Evolutionary conservation across 2,329 filamentous ascomycete genomes (phyloP).

Genomic region (Phialophora macrospora): DNA sequence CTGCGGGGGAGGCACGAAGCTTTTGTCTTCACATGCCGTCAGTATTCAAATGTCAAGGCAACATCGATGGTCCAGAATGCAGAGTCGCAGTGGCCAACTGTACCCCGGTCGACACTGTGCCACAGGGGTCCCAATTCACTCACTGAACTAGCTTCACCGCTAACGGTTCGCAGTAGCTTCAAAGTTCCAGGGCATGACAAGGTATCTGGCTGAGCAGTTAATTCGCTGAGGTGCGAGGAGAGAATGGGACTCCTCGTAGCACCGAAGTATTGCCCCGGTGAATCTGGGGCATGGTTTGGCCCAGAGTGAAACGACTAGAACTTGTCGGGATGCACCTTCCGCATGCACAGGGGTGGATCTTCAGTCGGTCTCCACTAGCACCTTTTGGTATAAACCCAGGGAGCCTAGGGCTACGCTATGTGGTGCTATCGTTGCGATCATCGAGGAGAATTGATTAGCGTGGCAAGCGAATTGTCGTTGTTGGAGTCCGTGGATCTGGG

Average conservation of each 20-base stretch:
- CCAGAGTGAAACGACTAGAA: slow-evolving; percentile 26
- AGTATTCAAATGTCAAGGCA: slow-evolving; percentile 4
- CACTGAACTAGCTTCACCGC: not conserved
- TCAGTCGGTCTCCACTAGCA: slow-evolving; percentile 3
- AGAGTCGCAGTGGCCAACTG: slow-evolving; percentile 2
- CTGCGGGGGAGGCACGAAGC: slow-evolving; percentile 12
- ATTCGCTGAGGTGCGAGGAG: not conserved
- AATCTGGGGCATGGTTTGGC: slow-evolving; percentile 20
- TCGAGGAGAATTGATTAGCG: slow-evolving; percentile 10
- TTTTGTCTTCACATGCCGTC: slow-evolving; percentile 13
- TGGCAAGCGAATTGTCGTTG: slow-evolving; percentile 5
- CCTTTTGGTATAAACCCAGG: slow-evolving; percentile 2
- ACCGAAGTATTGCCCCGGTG: slow-evolving; percentile 5
- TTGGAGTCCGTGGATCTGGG: slow-evolving; percentile 9
- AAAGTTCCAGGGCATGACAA: not conserved
- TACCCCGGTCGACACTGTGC: not conserved
- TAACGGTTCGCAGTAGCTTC: not conserved
- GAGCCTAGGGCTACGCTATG: not conserved
- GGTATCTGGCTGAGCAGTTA: not conserved
- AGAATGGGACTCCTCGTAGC: slow-evolving; percentile 5
- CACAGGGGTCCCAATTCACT: slow-evolving; percentile 8
- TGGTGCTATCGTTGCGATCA: slow-evolving; percentile 10
- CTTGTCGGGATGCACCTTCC: slow-evolving; percentile 19
- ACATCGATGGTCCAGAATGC: not conserved
- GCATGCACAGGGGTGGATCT: slow-evolving; percentile 14